Conservation (phyloP, 2,329 filamentous ascomycete species). For the Curvularia spicifera region DNA sequence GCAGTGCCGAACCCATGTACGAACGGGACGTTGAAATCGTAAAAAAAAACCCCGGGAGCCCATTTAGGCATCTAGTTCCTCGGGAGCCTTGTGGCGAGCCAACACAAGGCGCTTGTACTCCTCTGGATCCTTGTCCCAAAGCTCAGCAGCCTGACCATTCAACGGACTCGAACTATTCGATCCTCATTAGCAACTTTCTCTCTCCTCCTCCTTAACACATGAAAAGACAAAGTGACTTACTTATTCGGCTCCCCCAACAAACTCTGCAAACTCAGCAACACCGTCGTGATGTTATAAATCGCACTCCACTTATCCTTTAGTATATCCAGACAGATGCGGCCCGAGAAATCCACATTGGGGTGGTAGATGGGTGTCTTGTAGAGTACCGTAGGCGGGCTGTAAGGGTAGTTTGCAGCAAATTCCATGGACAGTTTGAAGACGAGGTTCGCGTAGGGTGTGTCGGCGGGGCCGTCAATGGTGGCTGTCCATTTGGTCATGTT, state of each 20-base stretch:
- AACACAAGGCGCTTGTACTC: conserved; percentile 84
- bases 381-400: conserved; percentile 85
- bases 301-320: conserved; percentile 99
- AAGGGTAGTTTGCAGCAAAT: conserved; percentile 93
- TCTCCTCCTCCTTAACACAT: not conserved
- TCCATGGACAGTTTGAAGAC: conserved; percentile 90
- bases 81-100: conserved; percentile 63
- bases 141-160: conserved; percentile 93
- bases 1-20: not conserved
- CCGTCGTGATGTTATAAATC: conserved; percentile 94
- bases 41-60: not conserved
- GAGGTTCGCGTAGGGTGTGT: conserved; percentile 87
- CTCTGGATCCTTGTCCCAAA: conserved; percentile 88
- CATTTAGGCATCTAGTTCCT: conserved; percentile 48
- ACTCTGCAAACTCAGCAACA: conserved; percentile 92
- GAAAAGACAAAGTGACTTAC: conserved; percentile 60
- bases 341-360: conserved; percentile 97
- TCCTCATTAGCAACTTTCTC: conserved; percentile 5
- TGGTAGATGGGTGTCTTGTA: conserved; percentile 99
- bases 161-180: conserved; percentile 79
- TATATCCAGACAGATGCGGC: conserved; percentile 96
- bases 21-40: not conserved
- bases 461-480: conserved; percentile 88
- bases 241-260: conserved; percentile 97
- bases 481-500: conserved; percentile 87